Base-by-base conservation (phyloP, 1,284 basidiomycete genomes). In the Tetrapyrgos nigripes region DNA sequence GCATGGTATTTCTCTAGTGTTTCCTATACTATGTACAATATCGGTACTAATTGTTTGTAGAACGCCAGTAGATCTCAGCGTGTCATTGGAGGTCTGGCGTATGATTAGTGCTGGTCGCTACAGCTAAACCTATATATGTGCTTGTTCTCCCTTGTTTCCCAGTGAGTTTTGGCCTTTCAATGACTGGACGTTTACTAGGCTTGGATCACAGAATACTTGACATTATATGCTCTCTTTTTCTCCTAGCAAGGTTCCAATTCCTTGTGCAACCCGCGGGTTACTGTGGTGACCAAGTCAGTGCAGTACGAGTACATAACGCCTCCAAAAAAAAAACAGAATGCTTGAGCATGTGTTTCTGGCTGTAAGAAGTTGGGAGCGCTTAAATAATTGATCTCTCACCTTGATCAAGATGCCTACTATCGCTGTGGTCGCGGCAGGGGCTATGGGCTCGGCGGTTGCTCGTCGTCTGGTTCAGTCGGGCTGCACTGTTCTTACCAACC, bases 401-500 rank as follows among this genome's bases (percentile, higher is more conserved):
- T 14, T 46, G 23, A 50, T 26, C 33, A 55, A 17, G 11, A 61
- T 61, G 59, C 48, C 53, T 37, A 64, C 60, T 52, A 70, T 83
- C 61, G 80, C 79, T 9, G 70, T 83, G 29, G 73, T 83, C 55
- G 78, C 82, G 19, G 76, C 80, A 35, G 75, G 75, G 27, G 70
- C 70, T 10, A 76, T 75, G 75, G 73, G 75, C 11, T 67, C 71
- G 4, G 72, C 64, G 37, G 70, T 76, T 26, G 73, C 63, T 28
- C 66, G 62, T 26, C 66, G 66, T 55, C 61, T 75, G 35, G 64
- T 68, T 4, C 63, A 71, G 55, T 62, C 76, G 21, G 81, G 83
- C 33, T 79, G 79, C 65, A 79, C 75, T 2, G 82, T 85, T 27
- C 77, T 83, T 62, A 85, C 83, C 10, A 76, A 76, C 55, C 71